phyloP scores from a whole-genome alignment of 164 flowering plant genomes.

The Sextonia rubra region DNA sequence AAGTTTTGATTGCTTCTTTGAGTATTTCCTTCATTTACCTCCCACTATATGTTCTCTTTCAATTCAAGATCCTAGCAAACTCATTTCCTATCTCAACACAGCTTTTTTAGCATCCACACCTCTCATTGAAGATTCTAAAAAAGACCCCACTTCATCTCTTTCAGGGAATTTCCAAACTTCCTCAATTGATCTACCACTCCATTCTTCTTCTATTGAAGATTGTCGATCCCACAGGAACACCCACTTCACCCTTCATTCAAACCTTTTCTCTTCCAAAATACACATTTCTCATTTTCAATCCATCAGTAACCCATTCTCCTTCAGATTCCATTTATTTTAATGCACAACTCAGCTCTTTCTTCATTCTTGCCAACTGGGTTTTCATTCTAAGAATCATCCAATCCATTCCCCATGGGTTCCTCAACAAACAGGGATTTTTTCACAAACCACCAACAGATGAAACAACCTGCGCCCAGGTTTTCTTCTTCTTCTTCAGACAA shows the following conservation, averaged over 20 bases:
- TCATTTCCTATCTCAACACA: background rate
- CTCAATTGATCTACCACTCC: background rate
- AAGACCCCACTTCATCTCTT: background rate
- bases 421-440: background rate
- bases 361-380: background rate
- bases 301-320: background rate
- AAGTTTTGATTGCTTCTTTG: background rate
- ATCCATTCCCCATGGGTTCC: background rate
- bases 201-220: too few relatives aligned
- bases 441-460: background rate
- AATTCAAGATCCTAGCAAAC: background rate
- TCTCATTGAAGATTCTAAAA: background rate
- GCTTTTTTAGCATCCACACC: too few relatives aligned
- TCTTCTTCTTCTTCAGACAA: constrained; percentile 24
- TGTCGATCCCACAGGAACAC: too few relatives aligned
- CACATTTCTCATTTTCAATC: background rate
- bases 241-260: background rate
- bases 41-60: background rate
- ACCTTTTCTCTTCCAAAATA: background rate
- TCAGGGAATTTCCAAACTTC: background rate
- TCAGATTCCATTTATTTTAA: background rate
- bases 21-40: background rate
- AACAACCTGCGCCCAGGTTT: background rate
- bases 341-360: background rate
- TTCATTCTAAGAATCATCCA: background rate